These are phyloP conservation scores for Mycena latifolia DNA, from an alignment of 768 basidiomycete genomes.

Conservation along the genomic window DNA sequence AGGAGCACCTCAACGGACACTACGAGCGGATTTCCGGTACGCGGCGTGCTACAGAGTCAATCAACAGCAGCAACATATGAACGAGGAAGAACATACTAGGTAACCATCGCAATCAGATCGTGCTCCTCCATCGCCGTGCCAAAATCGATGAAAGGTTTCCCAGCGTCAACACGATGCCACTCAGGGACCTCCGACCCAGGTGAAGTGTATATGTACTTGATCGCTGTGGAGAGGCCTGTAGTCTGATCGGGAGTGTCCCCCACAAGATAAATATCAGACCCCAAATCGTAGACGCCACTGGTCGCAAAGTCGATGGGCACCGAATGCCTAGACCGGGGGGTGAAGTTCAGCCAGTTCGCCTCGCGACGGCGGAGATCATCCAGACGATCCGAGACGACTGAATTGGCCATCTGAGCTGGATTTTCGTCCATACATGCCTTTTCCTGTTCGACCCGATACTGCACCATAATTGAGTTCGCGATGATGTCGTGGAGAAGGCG, in stretches of 20 bases:
- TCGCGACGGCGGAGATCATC: not conserved
- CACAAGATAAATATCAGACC: constrained; percentile 7
- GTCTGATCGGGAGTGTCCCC: not conserved
- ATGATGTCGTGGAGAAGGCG: constrained; percentile 14
- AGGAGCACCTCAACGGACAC: constrained; percentile 15
- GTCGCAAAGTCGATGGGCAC: constrained; percentile 6
- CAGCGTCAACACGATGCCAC: constrained; percentile 9
- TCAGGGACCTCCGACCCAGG: not conserved
- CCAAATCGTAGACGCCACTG: constrained; percentile 11
- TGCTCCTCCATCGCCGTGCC: constrained; percentile 27
- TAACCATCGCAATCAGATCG: constrained; percentile 32
- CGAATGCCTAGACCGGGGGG: not conserved
- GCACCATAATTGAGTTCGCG: constrained; percentile 1
- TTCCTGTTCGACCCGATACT: constrained; percentile 13
- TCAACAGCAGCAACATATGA: not conserved
- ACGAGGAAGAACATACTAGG: constrained; percentile 7
- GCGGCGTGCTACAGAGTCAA: not conserved
- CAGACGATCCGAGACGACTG: constrained; percentile 12
- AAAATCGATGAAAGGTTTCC: constrained; percentile 25
- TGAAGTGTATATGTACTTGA: constrained; percentile 15
- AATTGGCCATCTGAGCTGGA: not conserved
- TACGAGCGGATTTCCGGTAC: not conserved
- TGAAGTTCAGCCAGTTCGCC: constrained; percentile 14
- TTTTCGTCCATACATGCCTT: constrained; percentile 10
- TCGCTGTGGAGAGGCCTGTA: not conserved